Evolutionary conservation across 306 rosid species (phyloP).

Genomic region (Begonia peltatifolia): DNA sequence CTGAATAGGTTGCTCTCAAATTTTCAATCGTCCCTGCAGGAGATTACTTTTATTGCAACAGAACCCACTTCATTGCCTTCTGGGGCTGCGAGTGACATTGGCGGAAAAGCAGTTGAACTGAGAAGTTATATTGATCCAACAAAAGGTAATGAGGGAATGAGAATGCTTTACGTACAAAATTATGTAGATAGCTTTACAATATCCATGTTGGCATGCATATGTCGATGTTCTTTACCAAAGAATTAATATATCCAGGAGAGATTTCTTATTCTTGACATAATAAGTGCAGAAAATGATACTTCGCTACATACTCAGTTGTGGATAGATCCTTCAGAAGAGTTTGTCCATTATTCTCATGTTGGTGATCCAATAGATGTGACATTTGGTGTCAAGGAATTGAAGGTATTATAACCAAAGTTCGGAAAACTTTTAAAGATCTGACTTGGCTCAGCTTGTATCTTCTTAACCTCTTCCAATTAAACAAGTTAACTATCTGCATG

Average conservation of each 20-base stretch:
- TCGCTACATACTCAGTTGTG: conserved; percentile 80
- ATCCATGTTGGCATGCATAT: not conserved
- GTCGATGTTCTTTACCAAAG: not conserved
- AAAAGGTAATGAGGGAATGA: conserved; percentile 34
- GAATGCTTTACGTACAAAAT: conserved; percentile 1
- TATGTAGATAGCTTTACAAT: too few relatives aligned
- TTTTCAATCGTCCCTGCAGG: conserved; percentile 91
- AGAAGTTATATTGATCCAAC: conserved; percentile 92
- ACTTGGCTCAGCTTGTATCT: too few relatives aligned
- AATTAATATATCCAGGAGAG: conserved; percentile 5
- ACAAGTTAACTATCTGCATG: too few relatives aligned
- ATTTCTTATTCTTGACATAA: conserved; percentile 15
- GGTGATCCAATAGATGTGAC: conserved; percentile 90
- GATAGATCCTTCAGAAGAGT: conserved; percentile 94
- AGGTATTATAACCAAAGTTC: conserved; percentile 36
- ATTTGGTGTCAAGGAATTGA: conserved; percentile 82
- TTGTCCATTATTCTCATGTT: conserved; percentile 62
- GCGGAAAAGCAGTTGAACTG: conserved; percentile 88
- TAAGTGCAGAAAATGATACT: conserved; percentile 58
- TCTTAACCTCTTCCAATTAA: too few relatives aligned
- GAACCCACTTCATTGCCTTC: conserved; percentile 59
- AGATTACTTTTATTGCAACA: conserved; percentile 84
- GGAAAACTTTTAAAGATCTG: not conserved
- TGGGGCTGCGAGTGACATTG: conserved; percentile 64
- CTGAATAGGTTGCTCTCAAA: conserved; percentile 72